Evolutionary conservation across 108 stramenopile genomes (phyloP), one percentile per base, ranked within the genome.

Genomic region (Parietichytrium sp.): DNA sequence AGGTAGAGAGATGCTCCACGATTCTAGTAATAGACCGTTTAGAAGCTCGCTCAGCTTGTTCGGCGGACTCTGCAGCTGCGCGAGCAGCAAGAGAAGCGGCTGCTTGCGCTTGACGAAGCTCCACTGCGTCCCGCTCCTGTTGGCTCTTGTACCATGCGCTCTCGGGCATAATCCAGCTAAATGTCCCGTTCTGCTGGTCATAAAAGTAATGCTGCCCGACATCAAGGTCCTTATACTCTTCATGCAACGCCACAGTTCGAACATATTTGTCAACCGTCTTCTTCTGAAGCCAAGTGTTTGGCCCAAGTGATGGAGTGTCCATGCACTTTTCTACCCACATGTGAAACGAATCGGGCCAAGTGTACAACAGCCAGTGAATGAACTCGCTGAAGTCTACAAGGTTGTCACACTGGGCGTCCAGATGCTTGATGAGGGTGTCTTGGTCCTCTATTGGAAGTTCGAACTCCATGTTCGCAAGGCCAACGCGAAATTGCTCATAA

Each of bases 391-490:
- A 72, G 33, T 72, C 61, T 8, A 72, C 61, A n/a, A 72, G 38
- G 42, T 42, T 42, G 33, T 72, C 42, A 15, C 45, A 16, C 6
- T 25, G 38, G 38, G 33, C 42, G 25, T 72, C 61, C 8, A 72
- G 3, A 27, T 72, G 61, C 42, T 72, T 72, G 33, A 72, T 72
- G 16, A 72, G 42, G n/a, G 61, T 72, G 20, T 72, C 61, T 25
- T 72, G 61, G 42, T 72, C 61, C 20, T 72, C 61, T n/a, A 72
- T 42, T 6, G 61, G 61, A 27, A 72, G 33, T 42, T 72, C 61
- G 33, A 72, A 6, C 20, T 33, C 61, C 23, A 45, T 72, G 42
- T 72, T 72, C 38, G 61, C 61, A 6, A 72, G 33, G 20, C 61
- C 61, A 33, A 72, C 3, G 2, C 45, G 36, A 25, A 72, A 72